Conservation (phyloP, 2,329 filamentous ascomycete species). For the Mycosphaerella arachidis region DNA sequence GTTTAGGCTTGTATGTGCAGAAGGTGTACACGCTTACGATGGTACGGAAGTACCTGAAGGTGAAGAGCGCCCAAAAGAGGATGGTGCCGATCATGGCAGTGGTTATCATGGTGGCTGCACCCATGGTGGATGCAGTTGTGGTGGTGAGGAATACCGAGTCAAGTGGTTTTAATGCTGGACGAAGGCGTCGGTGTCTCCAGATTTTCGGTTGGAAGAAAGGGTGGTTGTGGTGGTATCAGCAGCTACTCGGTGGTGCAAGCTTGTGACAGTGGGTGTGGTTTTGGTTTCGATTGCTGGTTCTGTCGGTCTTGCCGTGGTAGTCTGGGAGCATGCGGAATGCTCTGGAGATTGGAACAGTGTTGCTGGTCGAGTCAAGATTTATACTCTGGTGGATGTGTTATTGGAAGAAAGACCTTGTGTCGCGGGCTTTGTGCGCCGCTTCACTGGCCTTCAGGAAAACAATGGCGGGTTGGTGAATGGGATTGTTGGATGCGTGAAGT, state of each 20-base stretch:
- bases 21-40: conserved; percentile 30
- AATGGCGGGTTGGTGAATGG: background rate
- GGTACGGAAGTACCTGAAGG: conserved; percentile 27
- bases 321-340: background rate
- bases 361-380: background rate
- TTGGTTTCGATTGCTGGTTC: background rate
- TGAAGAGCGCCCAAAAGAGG: conserved; percentile 18
- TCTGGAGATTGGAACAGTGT: background rate
- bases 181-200: background rate
- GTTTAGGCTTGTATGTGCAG: conserved; percentile 26
- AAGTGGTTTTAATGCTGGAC: background rate
- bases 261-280: background rate
- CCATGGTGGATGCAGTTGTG: background rate
- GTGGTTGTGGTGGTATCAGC: background rate
- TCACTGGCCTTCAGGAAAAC: background rate
- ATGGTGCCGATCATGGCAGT: background rate
- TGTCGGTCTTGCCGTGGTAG: background rate
- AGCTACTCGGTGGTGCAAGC: background rate
- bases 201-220: background rate
- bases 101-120: background rate
- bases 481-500: background rate
- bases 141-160: background rate
- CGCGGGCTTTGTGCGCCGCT: background rate
- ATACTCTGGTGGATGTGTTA: background rate
- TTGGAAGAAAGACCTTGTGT: background rate